phyloP scores from a whole-genome alignment of 257 asterid species.

The Gentiana straminea region DNA sequence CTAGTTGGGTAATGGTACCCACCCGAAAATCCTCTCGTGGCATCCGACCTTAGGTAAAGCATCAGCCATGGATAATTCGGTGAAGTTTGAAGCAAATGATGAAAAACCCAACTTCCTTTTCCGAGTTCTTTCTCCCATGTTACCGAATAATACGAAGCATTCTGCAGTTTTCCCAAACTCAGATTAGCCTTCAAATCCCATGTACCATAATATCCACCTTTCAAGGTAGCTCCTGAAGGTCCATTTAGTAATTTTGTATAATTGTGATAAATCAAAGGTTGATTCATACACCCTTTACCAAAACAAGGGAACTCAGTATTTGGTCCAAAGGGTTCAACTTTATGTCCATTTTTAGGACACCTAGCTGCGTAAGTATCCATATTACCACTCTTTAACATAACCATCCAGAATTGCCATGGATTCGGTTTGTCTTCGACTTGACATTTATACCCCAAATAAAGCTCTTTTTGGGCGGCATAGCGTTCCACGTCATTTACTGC shows the following conservation, averaged over 20 bases:
- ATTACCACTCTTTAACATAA: conserved; percentile 78
- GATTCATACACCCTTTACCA: conserved; percentile 76
- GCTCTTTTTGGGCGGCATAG: conserved; percentile 60
- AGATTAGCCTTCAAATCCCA: conserved; percentile 48
- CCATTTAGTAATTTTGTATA: conserved; percentile 45
- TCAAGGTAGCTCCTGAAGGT: conserved; percentile 24
- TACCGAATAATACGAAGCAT: conserved; percentile 48
- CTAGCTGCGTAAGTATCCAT: conserved; percentile 70
- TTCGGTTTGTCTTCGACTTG: conserved; percentile 51
- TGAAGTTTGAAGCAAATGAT: conserved; percentile 56
- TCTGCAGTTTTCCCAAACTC: conserved; percentile 13
- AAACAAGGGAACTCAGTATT: conserved; percentile 53
- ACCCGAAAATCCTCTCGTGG: conserved; percentile 65
- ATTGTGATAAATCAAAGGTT: conserved; percentile 59
- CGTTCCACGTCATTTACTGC: conserved; percentile 33
- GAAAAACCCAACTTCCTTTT: conserved; percentile 69
- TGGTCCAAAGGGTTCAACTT: conserved; percentile 42
- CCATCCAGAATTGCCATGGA: conserved; percentile 95
- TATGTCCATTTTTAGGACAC: conserved; percentile 63
- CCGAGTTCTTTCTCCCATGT: conserved; percentile 74
- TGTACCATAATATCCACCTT: conserved; percentile 64
- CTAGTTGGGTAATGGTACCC: conserved; percentile 79
- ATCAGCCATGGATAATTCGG: conserved; percentile 77
- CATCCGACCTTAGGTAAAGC: conserved; percentile 80
- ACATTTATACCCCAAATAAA: conserved; percentile 56